phyloP scores from a whole-genome alignment of 169 alveolate species.

The Plasmodium sp. region DNA sequence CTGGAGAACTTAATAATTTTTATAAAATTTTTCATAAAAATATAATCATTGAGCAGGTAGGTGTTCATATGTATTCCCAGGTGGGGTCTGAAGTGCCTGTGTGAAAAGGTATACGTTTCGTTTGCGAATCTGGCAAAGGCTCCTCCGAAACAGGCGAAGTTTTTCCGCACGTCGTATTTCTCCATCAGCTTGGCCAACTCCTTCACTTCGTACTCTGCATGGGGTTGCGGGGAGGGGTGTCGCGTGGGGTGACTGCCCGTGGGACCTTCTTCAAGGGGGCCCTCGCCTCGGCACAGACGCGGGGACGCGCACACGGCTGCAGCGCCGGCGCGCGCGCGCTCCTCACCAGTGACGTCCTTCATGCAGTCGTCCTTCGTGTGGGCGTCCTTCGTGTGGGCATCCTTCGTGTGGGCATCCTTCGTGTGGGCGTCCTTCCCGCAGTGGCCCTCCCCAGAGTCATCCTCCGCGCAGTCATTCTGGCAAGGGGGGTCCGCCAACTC shows the following conservation, averaged over 20 bases:
- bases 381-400: neutral
- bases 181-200: neutral
- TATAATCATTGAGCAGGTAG: conserved; percentile 1
- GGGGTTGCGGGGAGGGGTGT: neutral
- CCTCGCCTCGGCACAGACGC: neutral
- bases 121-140: conserved; percentile 28
- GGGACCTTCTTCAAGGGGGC: neutral
- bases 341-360: conserved; percentile 2
- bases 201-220: neutral
- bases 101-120: conserved; percentile 13
- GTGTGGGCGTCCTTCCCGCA: neutral
- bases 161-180: conserved; percentile 19
- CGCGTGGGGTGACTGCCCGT: neutral
- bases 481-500: neutral
- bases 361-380: neutral
- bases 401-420: neutral
- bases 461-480: neutral
- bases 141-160: conserved; percentile 7
- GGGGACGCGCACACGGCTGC: neutral
- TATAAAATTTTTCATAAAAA: conserved; percentile 9
- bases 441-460: no score
- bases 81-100: conserved; percentile 11
- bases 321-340: neutral
- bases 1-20: conserved; percentile 48
- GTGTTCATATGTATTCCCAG: conserved; percentile 61